Base-by-base conservation (phyloP, 495 filamentous ascomycete species). In the Tetracladium marchalianum region DNA sequence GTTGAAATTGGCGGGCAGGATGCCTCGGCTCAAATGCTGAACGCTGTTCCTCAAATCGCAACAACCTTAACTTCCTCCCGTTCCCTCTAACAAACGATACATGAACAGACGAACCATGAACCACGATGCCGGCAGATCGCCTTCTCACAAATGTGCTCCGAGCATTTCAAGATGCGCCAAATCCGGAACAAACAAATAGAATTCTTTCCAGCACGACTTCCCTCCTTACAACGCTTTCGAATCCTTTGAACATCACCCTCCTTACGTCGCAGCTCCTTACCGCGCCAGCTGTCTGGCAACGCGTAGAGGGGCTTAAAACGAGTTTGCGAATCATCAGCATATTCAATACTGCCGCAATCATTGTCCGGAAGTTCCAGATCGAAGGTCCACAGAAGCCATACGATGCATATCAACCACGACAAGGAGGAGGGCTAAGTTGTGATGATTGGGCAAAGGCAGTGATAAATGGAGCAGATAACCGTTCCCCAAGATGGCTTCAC, bases 221-320 rank as follows among this genome's bases (percentile, higher is more conserved):
- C 19, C 78, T 98, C 22, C 70, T 98, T 18, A 82, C 86, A 16
- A 77, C 81, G 31, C 79, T 98, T 34, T 80, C 78, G 31, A 98
- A 98, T 54, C 92, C 90, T 10, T 72, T 95, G 31, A 98, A 98
- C 55, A 63, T 95, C 53, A 86, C 84, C 8, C 75, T 98, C 4
- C 79, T 98, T 40, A 85, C 89, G 1, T 87, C 87, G n/a, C 89
- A 95, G 48, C 72, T 96, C 32, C 77, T 98, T 17, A 78, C 77
- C 9, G 82, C 90, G 0, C 89, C 85, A 1, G 85, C 90, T 1
- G 77, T 98, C 63, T 98, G 92, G 92, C 67, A 78, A 24, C 72
- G 74, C 32, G 73, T 75, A 8, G 78, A 90, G 50, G 82, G 81
- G 37, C 69, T 98, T 31, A 74, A 76, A 34, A 78, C 81, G 2